Evolutionary conservation across 2,329 filamentous ascomycete species (phyloP).

Genomic region (Leptosphaerulina australis): DNA sequence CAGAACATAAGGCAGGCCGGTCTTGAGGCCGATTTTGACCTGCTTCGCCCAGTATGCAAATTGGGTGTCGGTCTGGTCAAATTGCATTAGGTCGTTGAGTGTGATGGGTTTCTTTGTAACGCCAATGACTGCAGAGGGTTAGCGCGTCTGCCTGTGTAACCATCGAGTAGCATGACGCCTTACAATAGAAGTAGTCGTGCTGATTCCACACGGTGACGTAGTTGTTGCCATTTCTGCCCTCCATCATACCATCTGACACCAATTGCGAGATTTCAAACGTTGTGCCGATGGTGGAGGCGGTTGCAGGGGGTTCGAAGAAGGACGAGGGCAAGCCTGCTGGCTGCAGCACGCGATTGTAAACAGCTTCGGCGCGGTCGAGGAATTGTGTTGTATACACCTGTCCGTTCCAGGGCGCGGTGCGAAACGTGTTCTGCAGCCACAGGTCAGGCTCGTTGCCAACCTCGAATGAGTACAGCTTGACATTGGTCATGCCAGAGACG

Average conservation of each 20-base stretch:
- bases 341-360: constrained; percentile 55
- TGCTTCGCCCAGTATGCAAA: constrained; percentile 56
- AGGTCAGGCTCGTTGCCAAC: constrained; percentile 54
- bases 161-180: constrained; percentile 3
- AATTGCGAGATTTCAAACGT: constrained; percentile 56
- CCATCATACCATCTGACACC: constrained; percentile 49
- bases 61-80: constrained; percentile 55
- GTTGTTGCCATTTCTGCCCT: constrained; percentile 44
- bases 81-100: constrained; percentile 53
- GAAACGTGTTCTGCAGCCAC: constrained; percentile 54
- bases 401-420: constrained; percentile 53
- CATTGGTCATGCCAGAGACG: constrained; percentile 46
- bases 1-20: constrained; percentile 55
- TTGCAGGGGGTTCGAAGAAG: constrained; percentile 58
- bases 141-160: constrained; percentile 9
- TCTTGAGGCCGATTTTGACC: constrained; percentile 50
- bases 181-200: constrained; percentile 61
- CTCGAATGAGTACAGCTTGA: constrained; percentile 51
- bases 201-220: constrained; percentile 58
- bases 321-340: constrained; percentile 49
- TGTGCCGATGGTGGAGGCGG: constrained; percentile 59
- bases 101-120: constrained; percentile 54
- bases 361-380: constrained; percentile 51
- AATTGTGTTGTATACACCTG: constrained; percentile 54
- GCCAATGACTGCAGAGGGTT: constrained; percentile 49